phyloP scores from a whole-genome alignment of 2,329 filamentous ascomycete genomes.

The Colletotrichum nymphaeae region DNA sequence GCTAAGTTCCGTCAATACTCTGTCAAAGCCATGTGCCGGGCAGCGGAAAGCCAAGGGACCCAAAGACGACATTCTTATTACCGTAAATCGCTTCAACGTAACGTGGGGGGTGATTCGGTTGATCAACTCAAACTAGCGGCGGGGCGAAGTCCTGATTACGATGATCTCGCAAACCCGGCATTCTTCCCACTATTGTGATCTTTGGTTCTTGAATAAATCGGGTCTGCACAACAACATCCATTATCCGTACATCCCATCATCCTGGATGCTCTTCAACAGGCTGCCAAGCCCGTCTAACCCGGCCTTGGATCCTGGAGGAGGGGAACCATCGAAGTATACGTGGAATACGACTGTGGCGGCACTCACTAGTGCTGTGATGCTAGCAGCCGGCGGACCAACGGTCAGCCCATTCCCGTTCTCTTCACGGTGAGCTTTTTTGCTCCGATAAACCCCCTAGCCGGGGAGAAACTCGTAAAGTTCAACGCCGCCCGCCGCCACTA shows the following conservation, averaged over 20 bases:
- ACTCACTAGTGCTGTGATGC: background rate
- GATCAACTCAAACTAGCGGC: constrained; percentile 12
- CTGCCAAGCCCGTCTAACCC: constrained; percentile 6
- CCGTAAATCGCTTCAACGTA: background rate
- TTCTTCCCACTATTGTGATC: background rate
- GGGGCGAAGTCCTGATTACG: constrained; percentile 19
- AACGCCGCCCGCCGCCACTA: background rate
- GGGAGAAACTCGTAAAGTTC: background rate
- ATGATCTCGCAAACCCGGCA: constrained; percentile 16
- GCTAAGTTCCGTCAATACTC: background rate
- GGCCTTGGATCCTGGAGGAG: background rate
- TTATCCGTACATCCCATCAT: background rate
- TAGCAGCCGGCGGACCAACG: constrained; percentile 4
- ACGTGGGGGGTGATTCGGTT: background rate
- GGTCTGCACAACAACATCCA: background rate
- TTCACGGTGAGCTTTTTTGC: background rate
- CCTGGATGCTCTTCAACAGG: background rate
- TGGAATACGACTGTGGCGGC: constrained; percentile 21
- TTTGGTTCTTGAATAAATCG: background rate
- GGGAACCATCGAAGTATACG: background rate
- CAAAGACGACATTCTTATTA: background rate
- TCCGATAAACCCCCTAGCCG: background rate
- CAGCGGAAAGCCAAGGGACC: background rate
- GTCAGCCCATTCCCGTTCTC: constrained; percentile 6
- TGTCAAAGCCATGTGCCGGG: background rate